A percentile compares a stretch with the other conserved stretches of the same genome.
Conservation (phyloP, 345 rosid species). For the Pistacia vera region DNA sequence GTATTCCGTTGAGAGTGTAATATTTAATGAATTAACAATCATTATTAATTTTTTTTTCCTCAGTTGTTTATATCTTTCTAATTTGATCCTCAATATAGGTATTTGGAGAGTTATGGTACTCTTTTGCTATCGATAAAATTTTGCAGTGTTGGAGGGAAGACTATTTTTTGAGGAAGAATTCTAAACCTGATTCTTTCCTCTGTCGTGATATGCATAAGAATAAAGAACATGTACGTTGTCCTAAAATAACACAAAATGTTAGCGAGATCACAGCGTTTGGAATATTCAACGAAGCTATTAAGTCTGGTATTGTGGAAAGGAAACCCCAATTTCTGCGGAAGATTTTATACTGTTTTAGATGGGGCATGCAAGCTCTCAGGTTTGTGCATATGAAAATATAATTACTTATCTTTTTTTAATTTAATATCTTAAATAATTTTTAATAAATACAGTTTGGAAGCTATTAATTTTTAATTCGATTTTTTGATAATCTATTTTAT, state of each 20-base stretch:
- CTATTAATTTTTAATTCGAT: no score
- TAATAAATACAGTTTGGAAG: no score
- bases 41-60: background rate
- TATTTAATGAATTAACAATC: no score
- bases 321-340: background rate
- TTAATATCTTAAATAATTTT: no score
- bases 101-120: constrained; percentile 16
- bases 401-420: no score
- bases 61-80: no score
- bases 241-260: no score
- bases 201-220: background rate
- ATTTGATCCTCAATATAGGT: background rate
- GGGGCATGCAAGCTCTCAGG: constrained; percentile 11
- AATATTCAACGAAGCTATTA: background rate
- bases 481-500: no score
- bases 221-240: no score
- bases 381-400: background rate
- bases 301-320: background rate
- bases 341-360: background rate
- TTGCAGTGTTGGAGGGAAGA: constrained; percentile 9
- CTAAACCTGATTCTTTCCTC: background rate
- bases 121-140: constrained; percentile 1
- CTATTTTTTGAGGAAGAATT: no score
- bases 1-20: no score
- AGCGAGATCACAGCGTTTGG: no score